phyloP scores from a whole-genome alignment of 306 rosid species.

The Quercus agrifolia region DNA sequence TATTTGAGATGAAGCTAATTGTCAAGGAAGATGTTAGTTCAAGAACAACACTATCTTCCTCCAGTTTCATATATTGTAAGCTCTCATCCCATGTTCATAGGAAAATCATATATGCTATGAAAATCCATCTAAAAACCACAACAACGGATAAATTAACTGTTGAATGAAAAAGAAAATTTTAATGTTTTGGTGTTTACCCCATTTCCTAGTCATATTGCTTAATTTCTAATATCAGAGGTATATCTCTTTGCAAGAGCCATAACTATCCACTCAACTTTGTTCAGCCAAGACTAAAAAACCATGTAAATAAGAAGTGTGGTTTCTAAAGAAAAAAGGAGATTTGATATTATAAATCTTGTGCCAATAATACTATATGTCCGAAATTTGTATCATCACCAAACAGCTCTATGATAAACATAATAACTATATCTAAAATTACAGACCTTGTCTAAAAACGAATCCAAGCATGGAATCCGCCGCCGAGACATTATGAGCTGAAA shows the following conservation, averaged over 20 bases:
- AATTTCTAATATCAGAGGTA: neutral
- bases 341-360: neutral
- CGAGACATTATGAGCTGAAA: conserved; percentile 94
- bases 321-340: neutral
- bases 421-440: conserved; percentile 9
- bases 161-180: neutral
- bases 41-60: neutral
- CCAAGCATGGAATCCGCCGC: conserved; percentile 93
- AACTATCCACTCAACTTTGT: neutral
- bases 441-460: conserved; percentile 93
- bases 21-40: neutral
- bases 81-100: neutral
- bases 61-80: neutral
- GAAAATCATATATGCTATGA: neutral
- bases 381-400: neutral
- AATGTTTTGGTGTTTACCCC: neutral
- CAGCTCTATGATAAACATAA: neutral
- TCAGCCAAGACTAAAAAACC: neutral
- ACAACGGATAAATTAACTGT: neutral
- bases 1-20: neutral
- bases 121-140: neutral
- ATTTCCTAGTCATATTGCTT: neutral
- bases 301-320: neutral
- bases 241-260: neutral
- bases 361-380: neutral